phyloP scores from a whole-genome alignment of 805 yeast species.

The Yarrowia sp. region DNA sequence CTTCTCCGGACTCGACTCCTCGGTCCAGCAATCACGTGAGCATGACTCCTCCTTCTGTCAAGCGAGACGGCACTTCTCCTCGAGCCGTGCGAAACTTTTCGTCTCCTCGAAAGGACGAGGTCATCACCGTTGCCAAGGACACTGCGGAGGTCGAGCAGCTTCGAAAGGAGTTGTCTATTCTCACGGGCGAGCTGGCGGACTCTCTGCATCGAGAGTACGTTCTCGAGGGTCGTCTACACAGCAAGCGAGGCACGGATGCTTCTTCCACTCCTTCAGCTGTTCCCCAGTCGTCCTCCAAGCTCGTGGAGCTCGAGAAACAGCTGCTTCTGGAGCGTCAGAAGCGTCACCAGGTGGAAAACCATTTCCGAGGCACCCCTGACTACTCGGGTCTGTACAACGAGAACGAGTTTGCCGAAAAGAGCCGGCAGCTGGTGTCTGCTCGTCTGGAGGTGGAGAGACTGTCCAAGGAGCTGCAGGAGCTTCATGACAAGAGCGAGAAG shows the following conservation, averaged over 20 bases:
- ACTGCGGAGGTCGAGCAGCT: slow-evolving; percentile 41
- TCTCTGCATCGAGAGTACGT: slow-evolving; percentile 50
- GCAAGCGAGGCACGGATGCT: slow-evolving; percentile 23
- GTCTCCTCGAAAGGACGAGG: slow-evolving; percentile 42
- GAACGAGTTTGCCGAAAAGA: slow-evolving; percentile 35
- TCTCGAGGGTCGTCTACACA: slow-evolving; percentile 34
- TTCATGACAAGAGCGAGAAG: slow-evolving; percentile 41
- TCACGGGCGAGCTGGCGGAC: slow-evolving; percentile 51
- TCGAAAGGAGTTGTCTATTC: slow-evolving; percentile 49
- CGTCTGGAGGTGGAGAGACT: slow-evolving; percentile 44
- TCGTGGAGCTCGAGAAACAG: slow-evolving; percentile 47
- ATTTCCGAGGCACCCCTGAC: slow-evolving; percentile 32
- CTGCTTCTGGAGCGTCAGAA: slow-evolving; percentile 49
- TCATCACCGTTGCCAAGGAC: slow-evolving; percentile 41
- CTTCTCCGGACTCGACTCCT: slow-evolving; percentile 41
- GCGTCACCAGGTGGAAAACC: slow-evolving; percentile 45
- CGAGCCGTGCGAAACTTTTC: slow-evolving; percentile 23
- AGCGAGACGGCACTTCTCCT: slow-evolving; percentile 41
- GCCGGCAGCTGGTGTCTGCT: slow-evolving; percentile 29
- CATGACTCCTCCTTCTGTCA: slow-evolving; percentile 20
- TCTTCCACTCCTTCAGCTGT: slow-evolving; percentile 3
- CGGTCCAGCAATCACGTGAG: slow-evolving; percentile 40
- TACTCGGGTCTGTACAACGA: slow-evolving; percentile 15
- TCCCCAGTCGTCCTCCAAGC: slow-evolving; percentile 40
- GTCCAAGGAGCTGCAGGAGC: slow-evolving; percentile 46